phyloP scores from a whole-genome alignment of 805 yeast species.

The Wickerhamiella sergipiensis region DNA sequence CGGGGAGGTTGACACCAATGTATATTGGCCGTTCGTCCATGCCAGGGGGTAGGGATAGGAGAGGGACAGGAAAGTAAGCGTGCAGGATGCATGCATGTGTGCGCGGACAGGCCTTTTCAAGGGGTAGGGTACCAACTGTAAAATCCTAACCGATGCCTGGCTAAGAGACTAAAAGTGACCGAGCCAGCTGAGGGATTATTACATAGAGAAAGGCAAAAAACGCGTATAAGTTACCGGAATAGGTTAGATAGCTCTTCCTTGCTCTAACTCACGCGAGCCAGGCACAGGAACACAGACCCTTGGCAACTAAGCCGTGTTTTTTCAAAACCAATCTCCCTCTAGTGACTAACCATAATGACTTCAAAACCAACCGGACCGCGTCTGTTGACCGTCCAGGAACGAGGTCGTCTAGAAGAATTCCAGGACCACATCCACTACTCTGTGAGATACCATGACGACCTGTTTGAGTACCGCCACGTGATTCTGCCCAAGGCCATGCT shows the following conservation, averaged over 20 bases:
- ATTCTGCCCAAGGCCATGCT: conserved; percentile 94
- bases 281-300: too few species aligned
- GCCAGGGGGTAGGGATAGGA: background rate
- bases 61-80: background rate
- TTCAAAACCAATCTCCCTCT: background rate
- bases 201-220: too few species aligned
- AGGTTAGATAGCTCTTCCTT: too few species aligned
- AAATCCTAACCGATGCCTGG: background rate
- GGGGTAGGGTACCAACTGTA: background rate
- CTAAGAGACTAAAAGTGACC: background rate
- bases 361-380: conserved; percentile 26
- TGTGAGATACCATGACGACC: conserved; percentile 77
- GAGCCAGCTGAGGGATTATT: background rate
- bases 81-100: background rate
- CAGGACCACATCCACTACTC: conserved; percentile 92
- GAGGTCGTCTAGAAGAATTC: conserved; percentile 77
- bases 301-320: background rate
- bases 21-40: conserved; percentile 15
- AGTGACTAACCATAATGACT: background rate
- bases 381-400: conserved; percentile 66
- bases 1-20: conserved; percentile 25
- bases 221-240: background rate
- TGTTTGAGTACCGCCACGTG: conserved; percentile 89
- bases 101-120: background rate
- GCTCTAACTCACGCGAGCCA: too few species aligned